phyloP scores from a whole-genome alignment of 768 basidiomycete genomes.

The Baorangia bicolor region DNA sequence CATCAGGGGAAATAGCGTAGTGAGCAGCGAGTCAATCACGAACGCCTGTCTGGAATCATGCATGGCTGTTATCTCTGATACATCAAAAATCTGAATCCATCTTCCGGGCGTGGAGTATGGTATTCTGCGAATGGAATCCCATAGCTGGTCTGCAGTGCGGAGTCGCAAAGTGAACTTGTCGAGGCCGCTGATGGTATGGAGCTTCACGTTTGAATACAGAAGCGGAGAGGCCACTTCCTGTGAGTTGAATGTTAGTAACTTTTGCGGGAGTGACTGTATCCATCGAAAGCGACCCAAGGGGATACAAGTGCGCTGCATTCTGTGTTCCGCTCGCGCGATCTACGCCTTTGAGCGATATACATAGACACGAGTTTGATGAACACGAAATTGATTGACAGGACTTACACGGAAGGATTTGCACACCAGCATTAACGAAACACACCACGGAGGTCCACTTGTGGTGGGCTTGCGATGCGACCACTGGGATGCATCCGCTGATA shows the following conservation, averaged over 20 bases:
- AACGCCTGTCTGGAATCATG: conserved; percentile 48
- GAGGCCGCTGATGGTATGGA: conserved; percentile 45
- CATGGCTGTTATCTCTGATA: conserved; percentile 51
- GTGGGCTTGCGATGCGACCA: conserved; percentile 5
- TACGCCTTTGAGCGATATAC: conserved; percentile 3
- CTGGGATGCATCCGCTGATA: conserved; percentile 14
- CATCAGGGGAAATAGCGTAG: conserved; percentile 60
- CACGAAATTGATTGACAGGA: conserved; percentile 1
- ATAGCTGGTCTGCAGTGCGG: conserved; percentile 64
- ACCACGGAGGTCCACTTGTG: conserved; percentile 10
- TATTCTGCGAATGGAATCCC: conserved; percentile 87
- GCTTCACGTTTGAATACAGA: conserved; percentile 55
- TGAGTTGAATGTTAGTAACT: conserved; percentile 13
- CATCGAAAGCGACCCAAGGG: conserved; percentile 1
- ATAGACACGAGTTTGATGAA: background rate
- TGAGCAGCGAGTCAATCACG: conserved; percentile 60
- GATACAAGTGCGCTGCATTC: background rate
- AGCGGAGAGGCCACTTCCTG: conserved; percentile 69
- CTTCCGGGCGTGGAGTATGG: conserved; percentile 86
- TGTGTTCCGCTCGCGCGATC: background rate
- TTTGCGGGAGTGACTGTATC: background rate
- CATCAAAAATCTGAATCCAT: conserved; percentile 77
- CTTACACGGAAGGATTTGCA: conserved; percentile 43
- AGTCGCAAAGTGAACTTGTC: conserved; percentile 60
- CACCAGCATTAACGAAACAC: conserved; percentile 35